A percentile compares a stretch with the other conserved stretches of the same genome.
phyloP scores from a whole-genome alignment of 2,329 filamentous ascomycete genomes.

The Orbilia blumenaviensis region DNA sequence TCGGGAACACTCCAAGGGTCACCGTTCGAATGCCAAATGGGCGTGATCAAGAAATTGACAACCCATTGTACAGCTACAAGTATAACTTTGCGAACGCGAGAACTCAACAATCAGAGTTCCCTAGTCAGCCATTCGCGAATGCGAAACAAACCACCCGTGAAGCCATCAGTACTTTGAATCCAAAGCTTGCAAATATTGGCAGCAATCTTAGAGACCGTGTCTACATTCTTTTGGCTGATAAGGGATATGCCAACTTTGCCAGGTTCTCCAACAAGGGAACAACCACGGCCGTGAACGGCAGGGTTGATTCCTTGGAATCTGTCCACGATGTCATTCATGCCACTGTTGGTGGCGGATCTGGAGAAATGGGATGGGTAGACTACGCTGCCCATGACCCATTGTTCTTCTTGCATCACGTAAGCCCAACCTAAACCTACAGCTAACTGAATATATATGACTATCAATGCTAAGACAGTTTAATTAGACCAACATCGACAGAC shows the following conservation, averaged over 20 bases:
- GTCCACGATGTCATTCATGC: slow-evolving; percentile 72
- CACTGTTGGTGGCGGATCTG: slow-evolving; percentile 52
- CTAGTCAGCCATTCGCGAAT: slow-evolving; percentile 12
- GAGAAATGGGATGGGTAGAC: slow-evolving; percentile 68
- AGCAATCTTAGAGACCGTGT: slow-evolving; percentile 40
- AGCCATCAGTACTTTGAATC: slow-evolving; percentile 17
- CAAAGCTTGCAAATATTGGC: slow-evolving; percentile 34
- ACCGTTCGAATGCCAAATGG: slow-evolving; percentile 67
- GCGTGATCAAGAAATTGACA: slow-evolving; percentile 68
- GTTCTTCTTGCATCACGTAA: slow-evolving; percentile 76
- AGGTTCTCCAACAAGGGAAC: slow-evolving; percentile 74
- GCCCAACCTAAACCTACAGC: neutral
- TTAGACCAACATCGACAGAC: slow-evolving; percentile 73
- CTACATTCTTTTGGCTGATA: slow-evolving; percentile 33
- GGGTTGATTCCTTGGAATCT: slow-evolving; percentile 71
- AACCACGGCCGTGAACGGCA: slow-evolving; percentile 25
- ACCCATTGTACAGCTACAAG: slow-evolving; percentile 70
- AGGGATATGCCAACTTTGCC: slow-evolving; percentile 72
- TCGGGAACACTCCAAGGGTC: slow-evolving; percentile 59
- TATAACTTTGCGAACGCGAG: slow-evolving; percentile 61
- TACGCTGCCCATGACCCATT: slow-evolving; percentile 81
- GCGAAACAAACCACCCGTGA: slow-evolving; percentile 16
- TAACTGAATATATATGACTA: neutral
- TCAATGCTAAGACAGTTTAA: neutral
- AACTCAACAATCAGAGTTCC: neutral